Conservation (phyloP, 1,284 basidiomycete species). For the Cutaneotrichosporon cutaneum region DNA sequence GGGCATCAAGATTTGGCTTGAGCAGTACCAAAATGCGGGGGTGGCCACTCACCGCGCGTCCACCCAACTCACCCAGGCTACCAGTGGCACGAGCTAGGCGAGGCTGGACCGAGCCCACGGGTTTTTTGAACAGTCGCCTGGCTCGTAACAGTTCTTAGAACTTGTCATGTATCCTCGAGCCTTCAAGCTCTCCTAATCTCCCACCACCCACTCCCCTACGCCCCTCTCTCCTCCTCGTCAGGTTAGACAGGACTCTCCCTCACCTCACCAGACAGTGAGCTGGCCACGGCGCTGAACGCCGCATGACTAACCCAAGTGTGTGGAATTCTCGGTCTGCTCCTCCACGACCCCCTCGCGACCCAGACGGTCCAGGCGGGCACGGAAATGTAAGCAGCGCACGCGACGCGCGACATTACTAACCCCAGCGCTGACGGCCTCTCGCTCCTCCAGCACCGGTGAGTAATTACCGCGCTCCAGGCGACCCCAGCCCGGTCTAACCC, state of each 20-base stretch:
- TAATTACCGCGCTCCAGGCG: background rate
- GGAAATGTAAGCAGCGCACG: constrained; percentile 62
- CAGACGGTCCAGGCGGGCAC: constrained; percentile 64
- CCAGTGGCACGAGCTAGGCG: too few relatives aligned
- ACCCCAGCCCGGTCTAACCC: background rate
- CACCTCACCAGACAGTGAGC: constrained; percentile 13
- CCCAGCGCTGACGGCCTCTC: constrained; percentile 73
- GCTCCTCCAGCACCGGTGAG: constrained; percentile 77
- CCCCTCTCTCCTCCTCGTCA: background rate
- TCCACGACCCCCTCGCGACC: constrained; percentile 67
- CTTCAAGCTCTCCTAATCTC: constrained; percentile 8
- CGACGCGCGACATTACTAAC: constrained; percentile 9
- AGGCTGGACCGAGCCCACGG: background rate
- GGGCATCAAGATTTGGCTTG: too few relatives aligned
- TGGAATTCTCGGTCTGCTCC: constrained; percentile 79
- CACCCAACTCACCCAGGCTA: too few relatives aligned
- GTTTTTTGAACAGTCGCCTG: background rate
- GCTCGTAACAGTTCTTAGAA: background rate
- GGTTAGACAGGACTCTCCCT: constrained; percentile 2
- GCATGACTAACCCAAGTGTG: constrained; percentile 60
- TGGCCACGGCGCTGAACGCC: background rate
- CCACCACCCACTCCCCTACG: background rate
- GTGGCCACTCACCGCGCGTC: too few relatives aligned
- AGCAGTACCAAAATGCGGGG: too few relatives aligned
- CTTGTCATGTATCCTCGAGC: constrained; percentile 10